phyloP scores from a whole-genome alignment of 768 basidiomycete genomes.

The Lentinus tigrinus region DNA sequence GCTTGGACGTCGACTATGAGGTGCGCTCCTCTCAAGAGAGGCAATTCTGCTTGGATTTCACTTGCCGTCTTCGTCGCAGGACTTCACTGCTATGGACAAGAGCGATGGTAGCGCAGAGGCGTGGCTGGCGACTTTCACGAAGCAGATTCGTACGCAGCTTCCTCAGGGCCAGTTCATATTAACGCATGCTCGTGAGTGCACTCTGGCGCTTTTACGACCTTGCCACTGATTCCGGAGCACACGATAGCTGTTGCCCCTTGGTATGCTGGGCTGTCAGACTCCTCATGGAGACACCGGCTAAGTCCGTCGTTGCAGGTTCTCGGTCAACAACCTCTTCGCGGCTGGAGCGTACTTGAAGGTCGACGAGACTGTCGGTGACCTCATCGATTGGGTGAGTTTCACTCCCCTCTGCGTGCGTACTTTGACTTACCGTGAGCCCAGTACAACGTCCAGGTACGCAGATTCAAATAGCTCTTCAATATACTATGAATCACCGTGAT shows the following conservation, averaged over 20 bases:
- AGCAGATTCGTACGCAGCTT: slow-evolving; percentile 45
- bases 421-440: not conserved
- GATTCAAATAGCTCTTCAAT: not conserved
- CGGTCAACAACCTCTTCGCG: slow-evolving; percentile 23
- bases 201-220: not conserved
- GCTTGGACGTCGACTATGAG: slow-evolving; percentile 77
- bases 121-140: slow-evolving; percentile 56
- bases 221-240: not conserved
- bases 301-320: slow-evolving; percentile 29
- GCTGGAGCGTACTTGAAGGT: slow-evolving; percentile 57
- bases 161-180: slow-evolving; percentile 49
- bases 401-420: not conserved
- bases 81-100: slow-evolving; percentile 29
- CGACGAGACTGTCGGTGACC: slow-evolving; percentile 47
- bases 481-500: not conserved
- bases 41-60: slow-evolving; percentile 21
- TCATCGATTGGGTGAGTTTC: slow-evolving; percentile 57
- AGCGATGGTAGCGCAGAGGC: slow-evolving; percentile 36
- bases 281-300: not conserved
- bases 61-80: slow-evolving; percentile 29
- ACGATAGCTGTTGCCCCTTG: slow-evolving; percentile 44
- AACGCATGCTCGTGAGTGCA: slow-evolving; percentile 50
- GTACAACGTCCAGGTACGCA: slow-evolving; percentile 28
- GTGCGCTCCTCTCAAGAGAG: slow-evolving; percentile 7
- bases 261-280: slow-evolving; percentile 32